Conservation (phyloP, 2,329 filamentous ascomycete genomes). For the Kalmusia sp. region DNA sequence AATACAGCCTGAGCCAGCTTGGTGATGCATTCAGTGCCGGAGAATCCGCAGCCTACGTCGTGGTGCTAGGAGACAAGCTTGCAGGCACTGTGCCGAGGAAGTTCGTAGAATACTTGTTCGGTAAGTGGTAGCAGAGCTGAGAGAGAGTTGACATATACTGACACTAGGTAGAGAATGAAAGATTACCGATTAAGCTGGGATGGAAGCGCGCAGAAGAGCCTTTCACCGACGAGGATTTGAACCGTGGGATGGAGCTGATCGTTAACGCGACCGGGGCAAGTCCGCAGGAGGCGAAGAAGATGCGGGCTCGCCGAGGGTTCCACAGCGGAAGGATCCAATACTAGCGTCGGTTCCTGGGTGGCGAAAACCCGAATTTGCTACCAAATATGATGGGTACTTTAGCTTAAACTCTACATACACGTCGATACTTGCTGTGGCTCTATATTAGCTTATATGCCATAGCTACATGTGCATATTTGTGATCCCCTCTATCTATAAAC, state of each 20-base stretch:
- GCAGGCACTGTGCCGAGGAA: conserved; percentile 47
- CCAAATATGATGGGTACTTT: too few species aligned
- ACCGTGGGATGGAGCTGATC: conserved; percentile 3
- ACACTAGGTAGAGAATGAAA: conserved; percentile 46
- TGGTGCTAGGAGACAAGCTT: conserved; percentile 55
- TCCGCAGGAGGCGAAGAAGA: not conserved
- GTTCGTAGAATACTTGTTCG: conserved; percentile 55
- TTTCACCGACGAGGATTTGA: not conserved
- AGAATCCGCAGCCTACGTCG: conserved; percentile 56
- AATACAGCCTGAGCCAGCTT: conserved; percentile 25
- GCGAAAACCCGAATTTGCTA: too few species aligned
- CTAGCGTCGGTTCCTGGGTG: not conserved
- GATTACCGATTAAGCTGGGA: conserved; percentile 47
- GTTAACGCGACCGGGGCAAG: conserved; percentile 10
- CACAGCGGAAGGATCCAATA: not conserved
- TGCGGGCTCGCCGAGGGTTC: conserved; percentile 3
- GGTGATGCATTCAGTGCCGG: conserved; percentile 52
- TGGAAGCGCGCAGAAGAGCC: conserved; percentile 33
- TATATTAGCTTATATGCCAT: too few species aligned
- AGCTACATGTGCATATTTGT: too few species aligned
- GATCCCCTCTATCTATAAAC: too few species aligned
- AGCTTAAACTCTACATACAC: too few species aligned
- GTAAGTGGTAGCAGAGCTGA: conserved; percentile 40
- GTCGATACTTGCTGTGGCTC: too few species aligned
- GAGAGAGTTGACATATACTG: too few species aligned